A percentile compares a stretch with the other conserved stretches of the same genome.
These are phyloP conservation scores for Epichloe typhina DNA, from an alignment of 2,329 filamentous ascomycete genomes.

Conservation along the genomic window DNA sequence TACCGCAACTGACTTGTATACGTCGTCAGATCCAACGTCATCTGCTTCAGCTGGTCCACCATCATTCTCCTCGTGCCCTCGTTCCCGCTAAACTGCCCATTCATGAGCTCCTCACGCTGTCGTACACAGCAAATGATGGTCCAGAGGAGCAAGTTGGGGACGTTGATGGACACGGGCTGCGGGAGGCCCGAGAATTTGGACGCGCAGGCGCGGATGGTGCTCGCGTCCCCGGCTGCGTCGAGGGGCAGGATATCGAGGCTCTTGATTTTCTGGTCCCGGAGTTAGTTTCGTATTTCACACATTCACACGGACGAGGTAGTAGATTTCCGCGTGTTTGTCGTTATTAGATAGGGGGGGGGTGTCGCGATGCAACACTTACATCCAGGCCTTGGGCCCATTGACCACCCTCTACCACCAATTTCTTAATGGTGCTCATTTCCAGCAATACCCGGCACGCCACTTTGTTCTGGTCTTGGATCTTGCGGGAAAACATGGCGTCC, in stretches of 20 bases:
- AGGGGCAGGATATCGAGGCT: slow-evolving; percentile 69
- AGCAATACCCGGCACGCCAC: slow-evolving; percentile 42
- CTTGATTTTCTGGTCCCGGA: slow-evolving; percentile 50
- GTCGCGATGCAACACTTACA: slow-evolving; percentile 35
- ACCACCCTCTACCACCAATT: slow-evolving; percentile 37
- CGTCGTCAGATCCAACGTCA: slow-evolving; percentile 80
- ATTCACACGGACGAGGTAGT: background rate
- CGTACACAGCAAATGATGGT: slow-evolving; percentile 75
- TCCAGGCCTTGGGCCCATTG: slow-evolving; percentile 46
- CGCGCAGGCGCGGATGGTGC: slow-evolving; percentile 65
- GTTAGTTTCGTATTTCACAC: background rate
- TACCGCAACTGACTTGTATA: slow-evolving; percentile 91
- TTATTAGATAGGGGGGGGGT: background rate
- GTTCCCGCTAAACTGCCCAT: slow-evolving; percentile 62
- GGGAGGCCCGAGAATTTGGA: slow-evolving; percentile 69
- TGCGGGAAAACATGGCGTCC: slow-evolving; percentile 46
- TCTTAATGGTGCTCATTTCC: slow-evolving; percentile 49
- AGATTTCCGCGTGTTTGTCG: background rate
- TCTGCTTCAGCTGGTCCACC: slow-evolving; percentile 60
- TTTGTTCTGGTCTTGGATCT: slow-evolving; percentile 43
- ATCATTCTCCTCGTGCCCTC: slow-evolving; percentile 49
- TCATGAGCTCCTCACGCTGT: slow-evolving; percentile 58
- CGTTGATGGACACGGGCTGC: slow-evolving; percentile 72
- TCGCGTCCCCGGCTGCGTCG: slow-evolving; percentile 59
- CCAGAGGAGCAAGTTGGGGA: slow-evolving; percentile 89